phyloP scores from a whole-genome alignment of 1,284 basidiomycete genomes.

The Rhodotorula mucilaginosa region DNA sequence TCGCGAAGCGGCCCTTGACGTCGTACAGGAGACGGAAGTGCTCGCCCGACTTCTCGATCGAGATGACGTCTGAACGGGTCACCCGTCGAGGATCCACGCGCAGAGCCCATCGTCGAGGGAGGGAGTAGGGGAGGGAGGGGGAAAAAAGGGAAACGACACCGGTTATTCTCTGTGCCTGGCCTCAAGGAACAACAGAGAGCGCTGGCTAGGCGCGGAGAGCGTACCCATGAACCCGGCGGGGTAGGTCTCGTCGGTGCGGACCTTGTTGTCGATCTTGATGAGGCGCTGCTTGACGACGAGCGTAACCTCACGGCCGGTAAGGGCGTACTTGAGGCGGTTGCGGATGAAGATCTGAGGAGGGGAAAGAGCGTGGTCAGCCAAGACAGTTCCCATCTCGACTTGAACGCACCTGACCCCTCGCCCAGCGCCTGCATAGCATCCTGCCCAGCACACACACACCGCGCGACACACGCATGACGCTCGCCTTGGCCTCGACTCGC shows the following conservation, averaged over 20 bases:
- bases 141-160: conserved; percentile 10
- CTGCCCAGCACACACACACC: neutral
- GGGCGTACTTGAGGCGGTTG: conserved; percentile 98
- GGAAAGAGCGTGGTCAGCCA: neutral
- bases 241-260: conserved; percentile 96
- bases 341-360: conserved; percentile 92
- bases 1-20: conserved; percentile 98
- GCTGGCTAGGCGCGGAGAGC: conserved; percentile 10
- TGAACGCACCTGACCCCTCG: no score
- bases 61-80: conserved; percentile 72
- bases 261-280: conserved; percentile 98
- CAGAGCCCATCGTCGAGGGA: neutral
- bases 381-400: neutral
- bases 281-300: conserved; percentile 93
- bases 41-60: conserved; percentile 97
- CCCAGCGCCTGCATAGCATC: neutral
- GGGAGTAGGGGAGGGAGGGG: conserved; percentile 4
- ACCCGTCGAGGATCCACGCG: neutral
- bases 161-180: conserved; percentile 20
- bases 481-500: neutral
- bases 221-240: conserved; percentile 95
- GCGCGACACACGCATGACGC: neutral
- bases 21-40: conserved; percentile 99
- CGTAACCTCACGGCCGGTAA: conserved; percentile 93
- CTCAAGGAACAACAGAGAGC: conserved; percentile 13